phyloP scores from a whole-genome alignment of 2,329 filamentous ascomycete species.

The Myriosclerotinia duriaeana region DNA sequence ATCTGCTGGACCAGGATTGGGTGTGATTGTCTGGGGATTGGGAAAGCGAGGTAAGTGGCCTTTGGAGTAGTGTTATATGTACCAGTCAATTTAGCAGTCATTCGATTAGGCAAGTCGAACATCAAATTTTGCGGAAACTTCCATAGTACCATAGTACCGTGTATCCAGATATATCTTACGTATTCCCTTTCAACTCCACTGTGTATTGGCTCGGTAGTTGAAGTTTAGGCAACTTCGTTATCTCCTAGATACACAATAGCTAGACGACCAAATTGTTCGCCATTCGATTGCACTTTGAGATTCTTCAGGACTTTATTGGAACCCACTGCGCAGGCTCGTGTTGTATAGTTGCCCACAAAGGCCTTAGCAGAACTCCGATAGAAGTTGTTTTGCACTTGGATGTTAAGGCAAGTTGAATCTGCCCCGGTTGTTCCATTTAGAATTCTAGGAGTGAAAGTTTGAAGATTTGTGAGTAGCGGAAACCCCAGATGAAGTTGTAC shows the following conservation, averaged over 20 bases:
- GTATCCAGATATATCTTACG: slow-evolving; percentile 55
- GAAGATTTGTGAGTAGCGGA: not conserved
- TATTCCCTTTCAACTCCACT: slow-evolving; percentile 56
- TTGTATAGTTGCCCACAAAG: slow-evolving; percentile 26
- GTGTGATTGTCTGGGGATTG: not conserved
- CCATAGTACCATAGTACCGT: not conserved
- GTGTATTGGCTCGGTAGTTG: slow-evolving; percentile 60
- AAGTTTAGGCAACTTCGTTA: slow-evolving; percentile 63
- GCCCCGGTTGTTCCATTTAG: not conserved
- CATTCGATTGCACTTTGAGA: slow-evolving; percentile 50
- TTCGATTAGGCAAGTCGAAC: slow-evolving; percentile 71
- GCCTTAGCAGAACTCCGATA: not conserved
- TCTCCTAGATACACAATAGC: slow-evolving; percentile 61
- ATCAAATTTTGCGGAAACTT: slow-evolving; percentile 49
- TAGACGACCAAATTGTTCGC: slow-evolving; percentile 58
- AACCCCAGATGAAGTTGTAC: not conserved
- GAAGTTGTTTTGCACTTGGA: not conserved
- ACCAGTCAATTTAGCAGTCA: slow-evolving; percentile 68
- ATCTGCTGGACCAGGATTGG: slow-evolving; percentile 50
- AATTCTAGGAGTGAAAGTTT: not conserved
- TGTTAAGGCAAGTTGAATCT: not conserved
- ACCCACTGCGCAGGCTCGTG: slow-evolving; percentile 10
- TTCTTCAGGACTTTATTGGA: slow-evolving; percentile 28
- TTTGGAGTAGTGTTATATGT: slow-evolving; percentile 69
- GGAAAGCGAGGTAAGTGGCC: slow-evolving; percentile 43